Evolutionary conservation across 108 stramenopile species (phyloP), one percentile per base, ranked within the genome.

Genomic region (Cyclostephanos tholiformis): DNA sequence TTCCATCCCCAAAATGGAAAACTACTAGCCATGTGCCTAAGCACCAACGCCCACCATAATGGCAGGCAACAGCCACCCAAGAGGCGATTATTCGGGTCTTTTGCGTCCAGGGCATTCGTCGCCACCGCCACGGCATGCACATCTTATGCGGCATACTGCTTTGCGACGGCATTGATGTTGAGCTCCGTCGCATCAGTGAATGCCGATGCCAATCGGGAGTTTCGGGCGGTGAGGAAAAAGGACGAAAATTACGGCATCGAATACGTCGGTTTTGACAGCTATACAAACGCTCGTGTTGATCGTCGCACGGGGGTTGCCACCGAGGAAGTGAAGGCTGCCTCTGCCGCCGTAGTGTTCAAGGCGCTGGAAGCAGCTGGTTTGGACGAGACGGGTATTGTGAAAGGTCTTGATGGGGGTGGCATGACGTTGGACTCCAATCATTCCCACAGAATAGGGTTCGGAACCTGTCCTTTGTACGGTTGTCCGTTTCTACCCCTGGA

Each of bases 401-500:
- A 52, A 17, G 66, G 72, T 38, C 16, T 57, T 52, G 53, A 26
- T 26, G 65, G 17, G 22, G 52, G 46, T 48, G 36, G 32, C 13
- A 64, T 58, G 26, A 74, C 79, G 4, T 60, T 80, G n/a, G 50
- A 74, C 69, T 68, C 72, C 26, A 69, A 53, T 23, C 79, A 80
- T 70, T 49, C 39, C 39, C 79, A 74, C 59, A 46, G 79, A 41
- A 19, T 49, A 16, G 72, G 72, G 6, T 27, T 74, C 32, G 72
- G 75, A 22, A 66, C 25, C 11, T 88, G 88, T 80, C 84, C 85
- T 4, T 52, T 79, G n/a, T 86, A 87, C 74, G 92, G 92, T 4
- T 89, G 92, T 46, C 79, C 87, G 7, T 58, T 86, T 29, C 65
- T 85, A 29, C 88, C 92, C 36, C 53, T 69, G 48, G 93, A 94